A percentile compares a stretch with the other conserved stretches of the same genome.
These are phyloP conservation scores for Taiwanofungus camphoratus DNA, from an alignment of 1,284 basidiomycete genomes.

Conservation along the genomic window DNA sequence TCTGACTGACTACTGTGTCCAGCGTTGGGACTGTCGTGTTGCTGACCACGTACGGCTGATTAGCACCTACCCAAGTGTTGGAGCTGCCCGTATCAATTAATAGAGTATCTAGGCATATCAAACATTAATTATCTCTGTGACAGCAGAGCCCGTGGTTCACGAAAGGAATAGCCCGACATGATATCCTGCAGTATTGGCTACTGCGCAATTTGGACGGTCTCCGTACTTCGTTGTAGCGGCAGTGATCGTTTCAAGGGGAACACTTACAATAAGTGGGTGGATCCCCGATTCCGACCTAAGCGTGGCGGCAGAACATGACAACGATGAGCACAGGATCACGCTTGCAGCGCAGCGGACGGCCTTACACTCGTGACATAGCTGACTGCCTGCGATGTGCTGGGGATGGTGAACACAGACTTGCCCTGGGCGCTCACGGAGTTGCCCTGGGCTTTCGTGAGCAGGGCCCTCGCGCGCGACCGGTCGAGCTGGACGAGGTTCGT, in stretches of 20 bases:
- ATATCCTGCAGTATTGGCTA: too few species aligned
- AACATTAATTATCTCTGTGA: neutral
- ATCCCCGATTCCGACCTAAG: constrained; percentile 24
- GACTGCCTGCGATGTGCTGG: constrained; percentile 17
- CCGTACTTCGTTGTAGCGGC: neutral
- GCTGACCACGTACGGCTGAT: constrained; percentile 30
- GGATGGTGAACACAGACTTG: constrained; percentile 7
- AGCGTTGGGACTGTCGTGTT: constrained; percentile 35
- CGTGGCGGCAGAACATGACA: neutral
- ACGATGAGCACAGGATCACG: neutral
- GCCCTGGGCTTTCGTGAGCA: constrained; percentile 5
- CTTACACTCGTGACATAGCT: constrained; percentile 22
- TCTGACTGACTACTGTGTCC: constrained; percentile 30
- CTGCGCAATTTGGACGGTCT: too few species aligned
- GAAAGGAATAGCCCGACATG: too few species aligned
- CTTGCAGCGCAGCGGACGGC: neutral
- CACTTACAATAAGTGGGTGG: constrained; percentile 23
- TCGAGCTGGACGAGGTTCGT: constrained; percentile 14
- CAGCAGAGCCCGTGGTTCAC: neutral
- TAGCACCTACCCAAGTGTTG: constrained; percentile 49
- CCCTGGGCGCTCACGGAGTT: neutral
- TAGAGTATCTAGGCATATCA: constrained; percentile 11
- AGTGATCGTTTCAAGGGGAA: neutral
- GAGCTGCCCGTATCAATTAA: constrained; percentile 29
- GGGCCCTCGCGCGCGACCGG: constrained; percentile 13